These are phyloP conservation scores for Trypanosoma vivax DNA, from an alignment of 208 protist genomes.

Conservation along the genomic window DNA sequence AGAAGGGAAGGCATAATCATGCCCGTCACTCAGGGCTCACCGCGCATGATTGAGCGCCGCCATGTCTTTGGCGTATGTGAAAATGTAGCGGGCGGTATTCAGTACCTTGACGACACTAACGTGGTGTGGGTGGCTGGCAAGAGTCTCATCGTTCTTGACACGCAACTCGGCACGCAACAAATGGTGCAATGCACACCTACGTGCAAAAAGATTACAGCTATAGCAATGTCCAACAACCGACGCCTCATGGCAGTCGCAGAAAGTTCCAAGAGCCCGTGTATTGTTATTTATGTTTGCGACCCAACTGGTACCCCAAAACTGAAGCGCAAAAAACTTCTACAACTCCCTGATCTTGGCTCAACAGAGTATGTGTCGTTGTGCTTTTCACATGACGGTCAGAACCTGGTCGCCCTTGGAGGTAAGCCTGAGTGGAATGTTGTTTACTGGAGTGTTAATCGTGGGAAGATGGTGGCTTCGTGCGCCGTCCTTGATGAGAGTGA, in stretches of 20 bases:
- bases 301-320: constrained; percentile 63
- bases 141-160: constrained; percentile 90
- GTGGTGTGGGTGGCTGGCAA: constrained; percentile 90
- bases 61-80: constrained; percentile 92
- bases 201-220: constrained; percentile 85
- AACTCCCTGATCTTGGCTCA: constrained; percentile 77
- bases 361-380: constrained; percentile 82
- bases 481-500: constrained; percentile 45
- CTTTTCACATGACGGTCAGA: constrained; percentile 88
- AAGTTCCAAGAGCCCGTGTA: constrained; percentile 60
- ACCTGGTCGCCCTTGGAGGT: constrained; percentile 84
- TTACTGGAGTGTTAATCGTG: constrained; percentile 90
- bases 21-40: constrained; percentile 1
- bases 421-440: constrained; percentile 91
- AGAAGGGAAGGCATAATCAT: constrained; percentile 19
- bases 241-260: constrained; percentile 92
- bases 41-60: constrained; percentile 74
- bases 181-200: constrained; percentile 82
- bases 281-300: constrained; percentile 91
- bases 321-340: constrained; percentile 77
- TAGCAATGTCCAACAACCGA: constrained; percentile 87
- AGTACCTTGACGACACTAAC: constrained; percentile 91
- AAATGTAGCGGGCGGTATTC: constrained; percentile 89
- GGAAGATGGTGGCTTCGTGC: constrained; percentile 71
- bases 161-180: constrained; percentile 86